Conservation (phyloP, 768 basidiomycete genomes). For the Kondoa subrosea region DNA sequence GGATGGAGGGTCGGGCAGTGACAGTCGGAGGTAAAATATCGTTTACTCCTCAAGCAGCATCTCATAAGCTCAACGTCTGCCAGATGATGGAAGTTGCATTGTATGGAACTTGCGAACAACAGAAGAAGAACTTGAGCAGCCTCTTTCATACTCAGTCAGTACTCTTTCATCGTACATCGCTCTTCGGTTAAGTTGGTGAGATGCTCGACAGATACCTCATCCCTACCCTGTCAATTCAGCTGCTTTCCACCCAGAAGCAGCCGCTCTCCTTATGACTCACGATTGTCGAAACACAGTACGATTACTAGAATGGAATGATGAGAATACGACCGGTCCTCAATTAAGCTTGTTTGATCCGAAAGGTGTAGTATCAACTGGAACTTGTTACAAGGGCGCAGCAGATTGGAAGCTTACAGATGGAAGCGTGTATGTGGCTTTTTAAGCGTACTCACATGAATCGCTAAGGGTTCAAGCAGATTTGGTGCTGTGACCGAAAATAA, state of each 20-base stretch:
- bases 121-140: neutral
- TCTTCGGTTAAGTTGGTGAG: neutral
- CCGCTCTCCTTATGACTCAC: neutral
- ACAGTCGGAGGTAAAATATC: neutral
- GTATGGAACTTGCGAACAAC: neutral
- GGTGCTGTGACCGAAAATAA: neutral
- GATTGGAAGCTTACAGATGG: neutral
- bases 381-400: neutral
- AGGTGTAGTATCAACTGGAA: neutral
- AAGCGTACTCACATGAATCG: no score
- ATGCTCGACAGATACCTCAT: neutral
- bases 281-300: neutral
- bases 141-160: neutral
- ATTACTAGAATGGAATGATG: neutral
- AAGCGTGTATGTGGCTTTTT: no score
- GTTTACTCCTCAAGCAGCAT: neutral
- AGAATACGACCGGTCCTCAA: neutral
- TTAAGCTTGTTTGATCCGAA: neutral
- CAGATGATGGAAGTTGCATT: neutral
- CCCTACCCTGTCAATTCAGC: neutral
- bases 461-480: no score
- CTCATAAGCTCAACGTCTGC: neutral
- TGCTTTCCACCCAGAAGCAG: neutral
- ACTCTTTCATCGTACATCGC: neutral
- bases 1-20: neutral